Evolutionary conservation across 805 yeast species (phyloP).

Genomic region (Kodamaea kaohsiungensis): DNA sequence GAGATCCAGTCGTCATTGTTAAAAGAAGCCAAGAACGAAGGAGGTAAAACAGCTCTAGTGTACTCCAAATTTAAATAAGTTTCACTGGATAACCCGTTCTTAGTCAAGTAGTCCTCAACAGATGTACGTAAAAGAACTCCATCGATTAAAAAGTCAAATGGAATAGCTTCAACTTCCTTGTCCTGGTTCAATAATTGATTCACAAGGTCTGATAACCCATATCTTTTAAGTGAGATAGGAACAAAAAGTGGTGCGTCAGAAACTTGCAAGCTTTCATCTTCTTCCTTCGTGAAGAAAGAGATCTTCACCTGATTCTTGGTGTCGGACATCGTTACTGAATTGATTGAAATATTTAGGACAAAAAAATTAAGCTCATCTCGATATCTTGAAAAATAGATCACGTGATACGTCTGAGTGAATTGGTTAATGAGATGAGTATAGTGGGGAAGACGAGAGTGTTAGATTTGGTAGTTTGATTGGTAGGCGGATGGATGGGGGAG

Average conservation of each 20-base stretch:
- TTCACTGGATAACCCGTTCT: constrained; percentile 81
- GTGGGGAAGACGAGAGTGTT: no score
- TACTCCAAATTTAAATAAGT: constrained; percentile 79
- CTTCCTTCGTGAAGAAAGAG: constrained; percentile 83
- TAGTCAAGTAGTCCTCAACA: constrained; percentile 72
- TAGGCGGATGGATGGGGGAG: no score
- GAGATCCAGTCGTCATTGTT: constrained; percentile 96
- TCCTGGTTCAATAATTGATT: constrained; percentile 71
- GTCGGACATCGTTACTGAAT: constrained; percentile 19
- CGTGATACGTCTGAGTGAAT: constrained; percentile 13
- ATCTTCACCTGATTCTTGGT: constrained; percentile 70
- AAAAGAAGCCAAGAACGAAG: constrained; percentile 85
- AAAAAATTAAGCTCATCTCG: constrained; percentile 2
- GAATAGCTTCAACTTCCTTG: constrained; percentile 55
- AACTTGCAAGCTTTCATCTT: constrained; percentile 69
- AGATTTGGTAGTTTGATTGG: no score
- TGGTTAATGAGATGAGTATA: no score
- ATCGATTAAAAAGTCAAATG: constrained; percentile 90
- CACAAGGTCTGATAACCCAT: constrained; percentile 92
- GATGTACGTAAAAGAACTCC: constrained; percentile 80
- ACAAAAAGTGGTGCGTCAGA: constrained; percentile 80
- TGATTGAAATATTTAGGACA: neutral
- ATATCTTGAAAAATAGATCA: neutral
- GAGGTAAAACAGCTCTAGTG: constrained; percentile 90
- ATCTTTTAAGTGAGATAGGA: constrained; percentile 83